Conservation (phyloP, 257 asterid species). For the Osmanthus fragrans region DNA sequence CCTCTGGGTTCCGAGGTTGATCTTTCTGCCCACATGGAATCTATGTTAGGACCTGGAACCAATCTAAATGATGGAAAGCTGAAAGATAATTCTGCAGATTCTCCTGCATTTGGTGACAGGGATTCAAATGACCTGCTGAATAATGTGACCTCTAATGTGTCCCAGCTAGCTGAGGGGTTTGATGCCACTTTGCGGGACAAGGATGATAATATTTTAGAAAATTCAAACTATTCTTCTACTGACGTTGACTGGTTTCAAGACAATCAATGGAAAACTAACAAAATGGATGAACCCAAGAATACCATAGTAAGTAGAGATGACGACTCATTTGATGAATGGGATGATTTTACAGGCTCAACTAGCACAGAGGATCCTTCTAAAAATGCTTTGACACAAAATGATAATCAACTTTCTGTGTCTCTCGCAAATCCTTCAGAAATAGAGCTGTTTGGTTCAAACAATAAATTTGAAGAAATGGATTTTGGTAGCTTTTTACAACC, state of each 20-base stretch:
- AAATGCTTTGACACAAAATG: conserved; percentile 34
- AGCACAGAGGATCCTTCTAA: conserved; percentile 41
- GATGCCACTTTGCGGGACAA: conserved; percentile 37
- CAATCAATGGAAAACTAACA: conserved; percentile 40
- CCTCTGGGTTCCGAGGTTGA: conserved; percentile 39
- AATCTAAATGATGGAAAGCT: conserved; percentile 33
- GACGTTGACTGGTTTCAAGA: conserved; percentile 59
- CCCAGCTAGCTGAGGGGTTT: conserved; percentile 33
- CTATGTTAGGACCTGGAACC: conserved; percentile 53
- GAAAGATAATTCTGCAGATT: conserved; percentile 37
- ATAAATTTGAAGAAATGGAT: conserved; percentile 41
- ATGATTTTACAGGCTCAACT: conserved; percentile 63
- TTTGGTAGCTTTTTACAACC: conserved; percentile 50
- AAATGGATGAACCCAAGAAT: conserved; percentile 30
- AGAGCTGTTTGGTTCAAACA: conserved; percentile 43
- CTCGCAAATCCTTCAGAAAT: conserved; percentile 35
- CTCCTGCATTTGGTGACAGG: conserved; percentile 52
- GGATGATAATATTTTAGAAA: conserved; percentile 26
- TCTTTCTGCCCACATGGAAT: conserved; percentile 60
- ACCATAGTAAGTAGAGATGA: conserved; percentile 29
- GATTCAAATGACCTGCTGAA: conserved; percentile 56
- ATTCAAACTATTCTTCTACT: conserved; percentile 31
- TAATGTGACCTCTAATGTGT: conserved; percentile 36
- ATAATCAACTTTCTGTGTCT: conserved; percentile 32
- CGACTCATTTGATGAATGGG: conserved; percentile 59